Conservation (phyloP, 2,329 filamentous ascomycete genomes). For the Didymella glomerata region DNA sequence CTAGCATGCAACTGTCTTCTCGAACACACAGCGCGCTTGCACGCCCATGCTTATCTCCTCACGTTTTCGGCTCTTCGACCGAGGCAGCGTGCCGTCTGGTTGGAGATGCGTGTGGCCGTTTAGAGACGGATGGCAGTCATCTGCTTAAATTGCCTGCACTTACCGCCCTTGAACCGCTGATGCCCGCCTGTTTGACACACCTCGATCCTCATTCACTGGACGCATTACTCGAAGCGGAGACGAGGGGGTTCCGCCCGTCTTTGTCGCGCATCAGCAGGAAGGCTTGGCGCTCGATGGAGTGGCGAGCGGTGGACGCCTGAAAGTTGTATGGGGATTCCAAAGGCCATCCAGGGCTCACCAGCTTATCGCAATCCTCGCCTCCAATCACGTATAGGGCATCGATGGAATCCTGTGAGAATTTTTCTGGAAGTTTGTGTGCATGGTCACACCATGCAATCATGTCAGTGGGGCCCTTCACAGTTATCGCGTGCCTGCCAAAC, state of each 20-base stretch:
- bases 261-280: constrained; percentile 10
- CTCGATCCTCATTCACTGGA: not conserved
- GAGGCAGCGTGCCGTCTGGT: constrained; percentile 12
- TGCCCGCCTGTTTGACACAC: constrained; percentile 14
- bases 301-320: constrained; percentile 1
- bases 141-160: constrained; percentile 12
- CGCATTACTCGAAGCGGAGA: constrained; percentile 5
- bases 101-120: constrained; percentile 10
- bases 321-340: constrained; percentile 6
- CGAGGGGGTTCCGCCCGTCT: constrained; percentile 9
- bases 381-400: not conserved
- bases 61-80: constrained; percentile 23
- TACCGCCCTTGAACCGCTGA: constrained; percentile 17
- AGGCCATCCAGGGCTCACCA: not conserved
- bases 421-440: constrained; percentile 13
- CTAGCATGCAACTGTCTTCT: constrained; percentile 19
- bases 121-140: constrained; percentile 8
- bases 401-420: constrained; percentile 11
- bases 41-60: constrained; percentile 31
- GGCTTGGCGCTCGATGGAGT: constrained; percentile 12
- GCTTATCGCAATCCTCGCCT: constrained; percentile 11
- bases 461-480: constrained; percentile 5
- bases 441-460: constrained; percentile 17
- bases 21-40: constrained; percentile 24
- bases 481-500: constrained; percentile 7